These are phyloP conservation scores for Teunomyces stri DNA, from an alignment of 805 yeast species.

Conservation along the genomic window DNA sequence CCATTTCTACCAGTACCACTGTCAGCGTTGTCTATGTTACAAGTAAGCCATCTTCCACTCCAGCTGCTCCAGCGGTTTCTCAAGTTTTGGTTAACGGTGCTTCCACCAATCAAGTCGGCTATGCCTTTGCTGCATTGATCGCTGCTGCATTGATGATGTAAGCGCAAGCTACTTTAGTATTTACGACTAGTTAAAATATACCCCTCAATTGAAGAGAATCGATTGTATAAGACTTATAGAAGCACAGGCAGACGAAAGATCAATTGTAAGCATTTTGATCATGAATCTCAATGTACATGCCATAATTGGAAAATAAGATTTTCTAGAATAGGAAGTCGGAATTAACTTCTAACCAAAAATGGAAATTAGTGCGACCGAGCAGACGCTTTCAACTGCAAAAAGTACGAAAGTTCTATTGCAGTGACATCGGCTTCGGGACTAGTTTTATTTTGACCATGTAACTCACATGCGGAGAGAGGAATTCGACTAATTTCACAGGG, in stretches of 20 bases:
- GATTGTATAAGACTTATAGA: no score
- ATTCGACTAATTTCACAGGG: neutral
- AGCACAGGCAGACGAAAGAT: no score
- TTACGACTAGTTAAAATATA: neutral
- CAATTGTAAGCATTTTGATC: no score
- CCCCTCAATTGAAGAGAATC: neutral
- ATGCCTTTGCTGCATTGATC: conserved; percentile 11
- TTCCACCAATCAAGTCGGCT: conserved; percentile 8
- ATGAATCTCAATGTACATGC: no score
- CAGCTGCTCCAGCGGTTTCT: conserved; percentile 2
- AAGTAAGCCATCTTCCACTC: neutral
- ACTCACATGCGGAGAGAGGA: neutral
- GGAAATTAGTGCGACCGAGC: conserved; percentile 1
- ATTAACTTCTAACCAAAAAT: neutral
- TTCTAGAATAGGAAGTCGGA: neutral
- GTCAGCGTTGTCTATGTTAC: conserved; percentile 3
- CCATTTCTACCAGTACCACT: conserved; percentile 4
- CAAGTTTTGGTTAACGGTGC: conserved; percentile 6
- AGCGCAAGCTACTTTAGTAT: neutral
- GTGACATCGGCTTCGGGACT: no score
- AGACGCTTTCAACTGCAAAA: neutral
- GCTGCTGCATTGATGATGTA: conserved; percentile 14
- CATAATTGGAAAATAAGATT: neutral
- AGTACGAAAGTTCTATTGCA: no score
- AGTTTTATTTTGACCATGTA: neutral